Conservation (phyloP, 257 asterid genomes). For the Petunia axillaris region DNA sequence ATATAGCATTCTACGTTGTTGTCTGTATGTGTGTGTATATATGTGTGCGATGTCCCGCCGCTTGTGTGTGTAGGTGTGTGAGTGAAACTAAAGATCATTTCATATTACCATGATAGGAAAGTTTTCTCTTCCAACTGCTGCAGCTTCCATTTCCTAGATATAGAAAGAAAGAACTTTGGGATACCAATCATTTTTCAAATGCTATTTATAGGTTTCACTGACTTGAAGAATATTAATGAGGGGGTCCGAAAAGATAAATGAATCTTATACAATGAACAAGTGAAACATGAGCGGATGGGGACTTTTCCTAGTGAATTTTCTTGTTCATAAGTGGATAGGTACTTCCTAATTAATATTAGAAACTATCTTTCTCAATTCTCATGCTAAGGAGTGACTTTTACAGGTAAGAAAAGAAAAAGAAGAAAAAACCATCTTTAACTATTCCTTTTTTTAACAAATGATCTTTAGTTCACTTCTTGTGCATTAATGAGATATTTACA, state of each 20-base stretch:
- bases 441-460: background rate
- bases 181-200: background rate
- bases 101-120: conserved; percentile 19
- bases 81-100: background rate
- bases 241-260: background rate
- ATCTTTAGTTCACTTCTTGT: conserved; percentile 31
- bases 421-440: background rate
- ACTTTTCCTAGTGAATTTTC: conserved; percentile 16
- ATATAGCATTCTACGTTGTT: too few species aligned
- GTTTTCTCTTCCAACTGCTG: conserved; percentile 4
- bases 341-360: conserved; percentile 16
- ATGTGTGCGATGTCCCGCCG: background rate
- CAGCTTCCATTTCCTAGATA: background rate
- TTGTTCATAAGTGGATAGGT: conserved; percentile 14
- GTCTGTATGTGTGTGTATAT: background rate
- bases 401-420: conserved; percentile 25
- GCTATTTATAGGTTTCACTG: conserved; percentile 21
- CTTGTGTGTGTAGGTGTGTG: background rate
- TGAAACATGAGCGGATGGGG: conserved; percentile 29
- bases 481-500: conserved; percentile 42
- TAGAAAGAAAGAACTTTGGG: background rate
- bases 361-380: conserved; percentile 28
- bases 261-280: conserved; percentile 23
- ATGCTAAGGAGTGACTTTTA: conserved; percentile 37
- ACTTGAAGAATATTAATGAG: background rate